Evolutionary conservation across 208 protist species (phyloP).

Genomic region (Trypanosomatidae sp.): DNA sequence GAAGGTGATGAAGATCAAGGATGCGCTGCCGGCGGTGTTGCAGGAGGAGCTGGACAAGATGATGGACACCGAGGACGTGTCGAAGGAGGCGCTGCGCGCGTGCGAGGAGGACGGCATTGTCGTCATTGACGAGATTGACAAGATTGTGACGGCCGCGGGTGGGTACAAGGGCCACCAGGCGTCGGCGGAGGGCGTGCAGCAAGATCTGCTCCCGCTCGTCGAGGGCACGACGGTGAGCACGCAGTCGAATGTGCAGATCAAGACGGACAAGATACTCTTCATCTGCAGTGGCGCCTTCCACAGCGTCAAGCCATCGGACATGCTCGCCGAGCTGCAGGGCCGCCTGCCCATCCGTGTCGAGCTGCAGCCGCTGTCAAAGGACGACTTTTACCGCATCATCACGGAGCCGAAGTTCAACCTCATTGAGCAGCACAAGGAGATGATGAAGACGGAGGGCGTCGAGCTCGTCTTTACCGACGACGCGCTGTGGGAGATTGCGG

Average conservation of each 20-base stretch:
- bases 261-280: slow-evolving; percentile 98
- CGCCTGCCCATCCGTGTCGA: slow-evolving; percentile 97
- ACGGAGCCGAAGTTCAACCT: slow-evolving; percentile 97
- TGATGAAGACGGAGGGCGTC: slow-evolving; percentile 95
- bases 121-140: slow-evolving; percentile 99
- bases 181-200: slow-evolving; percentile 94
- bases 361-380: slow-evolving; percentile 92
- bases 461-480: slow-evolving; percentile 91
- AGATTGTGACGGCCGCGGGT: slow-evolving; percentile 89
- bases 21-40: slow-evolving; percentile 82
- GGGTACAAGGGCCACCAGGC: slow-evolving; percentile 89
- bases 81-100: slow-evolving; percentile 86
- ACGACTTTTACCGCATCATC: slow-evolving; percentile 95
- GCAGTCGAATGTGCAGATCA: slow-evolving; percentile 94
- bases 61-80: slow-evolving; percentile 88
- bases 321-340: slow-evolving; percentile 94
- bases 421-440: slow-evolving; percentile 89
- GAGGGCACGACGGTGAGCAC: slow-evolving; percentile 95
- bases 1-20: slow-evolving; percentile 91
- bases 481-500: slow-evolving; percentile 91
- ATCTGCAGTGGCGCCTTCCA: slow-evolving; percentile 97
- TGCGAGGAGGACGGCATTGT: slow-evolving; percentile 97
- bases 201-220: slow-evolving; percentile 96
- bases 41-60: slow-evolving; percentile 92
- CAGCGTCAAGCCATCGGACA: slow-evolving; percentile 88